Base-by-base conservation (phyloP, 1,284 basidiomycete genomes). In the Tilletia indica region DNA sequence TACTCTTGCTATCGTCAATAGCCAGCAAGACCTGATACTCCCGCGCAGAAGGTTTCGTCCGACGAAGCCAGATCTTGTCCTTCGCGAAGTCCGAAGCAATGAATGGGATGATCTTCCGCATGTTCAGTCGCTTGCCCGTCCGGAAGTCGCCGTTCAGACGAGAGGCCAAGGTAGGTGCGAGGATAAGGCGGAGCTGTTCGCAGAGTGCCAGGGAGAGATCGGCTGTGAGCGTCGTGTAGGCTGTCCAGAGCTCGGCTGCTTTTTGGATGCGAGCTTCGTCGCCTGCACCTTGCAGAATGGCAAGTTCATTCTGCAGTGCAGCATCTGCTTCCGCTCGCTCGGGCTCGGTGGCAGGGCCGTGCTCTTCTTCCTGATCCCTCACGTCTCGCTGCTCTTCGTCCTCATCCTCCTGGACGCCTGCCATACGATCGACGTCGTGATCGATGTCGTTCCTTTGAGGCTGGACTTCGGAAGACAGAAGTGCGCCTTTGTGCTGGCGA, bases 61-160 rank as follows among this genome's bases (percentile, higher is more conserved):
- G 89, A 38, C 97, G 90, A 45, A 99, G 87, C 97, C 97, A 99
- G 80, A 99, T 99, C 87, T 97, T 97, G 88, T 99, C 97, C 85
- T 99, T 99, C 71, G 95, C 97, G 87, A 94, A 99, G 86, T 99
- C 97, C 85, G 92, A 94, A 9, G 97, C 97, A 78, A 99, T 96
- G 87, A 97, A 99, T 1, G 93, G 91, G 71, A 99, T 94, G 84
- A 99, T 95, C 87, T 97, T 97, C 85, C 96, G 94, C 96, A 99
- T 98, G 86, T 99, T 99, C 64, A 99, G 89, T 34, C 97, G 89
- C 86, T 99, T 99, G 69, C 97, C 97, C 0, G 93, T 97, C 63
- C 96, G 92, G 86, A 97, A 99, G 86, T 99, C 97, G 61, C 97
- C 97, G 85, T 93, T 92, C 56, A 99, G 88, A 36, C 97, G 90